phyloP scores from a whole-genome alignment of 169 alveolate species.

The Neospora caninum region DNA sequence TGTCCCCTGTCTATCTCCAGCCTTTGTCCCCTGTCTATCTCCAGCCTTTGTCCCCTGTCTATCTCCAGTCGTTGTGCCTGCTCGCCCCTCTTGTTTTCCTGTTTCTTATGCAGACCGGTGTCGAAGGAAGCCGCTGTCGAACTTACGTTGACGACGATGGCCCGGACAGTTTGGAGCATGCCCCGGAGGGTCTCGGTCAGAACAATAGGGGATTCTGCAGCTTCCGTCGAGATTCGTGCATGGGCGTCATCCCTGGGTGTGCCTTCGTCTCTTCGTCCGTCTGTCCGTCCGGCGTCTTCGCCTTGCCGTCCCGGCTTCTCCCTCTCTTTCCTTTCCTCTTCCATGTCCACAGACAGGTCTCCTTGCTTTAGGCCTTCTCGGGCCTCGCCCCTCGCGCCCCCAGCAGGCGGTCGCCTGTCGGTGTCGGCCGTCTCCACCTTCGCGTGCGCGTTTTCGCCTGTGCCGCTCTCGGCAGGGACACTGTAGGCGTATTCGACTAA shows the following conservation, averaged over 20 bases:
- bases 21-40: constrained; percentile 22
- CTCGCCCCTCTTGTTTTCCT: not conserved
- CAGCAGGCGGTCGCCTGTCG: not conserved
- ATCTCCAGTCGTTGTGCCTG: not conserved
- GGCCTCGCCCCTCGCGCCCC: not conserved
- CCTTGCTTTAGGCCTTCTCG: not conserved
- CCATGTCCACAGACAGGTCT: not conserved
- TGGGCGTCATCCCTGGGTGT: not conserved
- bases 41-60: not conserved
- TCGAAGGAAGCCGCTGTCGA: not conserved
- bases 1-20: not conserved
- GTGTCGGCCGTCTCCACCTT: not conserved
- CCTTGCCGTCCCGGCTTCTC: not conserved
- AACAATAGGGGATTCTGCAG: constrained; percentile 61
- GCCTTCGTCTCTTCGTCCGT: not conserved
- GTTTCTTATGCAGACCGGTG: not conserved
- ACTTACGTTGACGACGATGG: constrained; percentile 20
- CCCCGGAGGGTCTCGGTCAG: constrained; percentile 54
- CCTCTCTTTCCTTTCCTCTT: not conserved
- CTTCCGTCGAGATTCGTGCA: not conserved
- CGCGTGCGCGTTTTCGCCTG: constrained; percentile 42
- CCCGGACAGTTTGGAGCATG: constrained; percentile 15
- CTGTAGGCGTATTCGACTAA: constrained; percentile 59
- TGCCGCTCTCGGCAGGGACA: constrained; percentile 7
- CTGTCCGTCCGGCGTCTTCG: not conserved